Percentiles rank a stretch among this genome's conserved stretches.
These are phyloP conservation scores for Trichoderma sp. DNA, from an alignment of 2,329 filamentous ascomycete genomes.

Conservation along the genomic window DNA sequence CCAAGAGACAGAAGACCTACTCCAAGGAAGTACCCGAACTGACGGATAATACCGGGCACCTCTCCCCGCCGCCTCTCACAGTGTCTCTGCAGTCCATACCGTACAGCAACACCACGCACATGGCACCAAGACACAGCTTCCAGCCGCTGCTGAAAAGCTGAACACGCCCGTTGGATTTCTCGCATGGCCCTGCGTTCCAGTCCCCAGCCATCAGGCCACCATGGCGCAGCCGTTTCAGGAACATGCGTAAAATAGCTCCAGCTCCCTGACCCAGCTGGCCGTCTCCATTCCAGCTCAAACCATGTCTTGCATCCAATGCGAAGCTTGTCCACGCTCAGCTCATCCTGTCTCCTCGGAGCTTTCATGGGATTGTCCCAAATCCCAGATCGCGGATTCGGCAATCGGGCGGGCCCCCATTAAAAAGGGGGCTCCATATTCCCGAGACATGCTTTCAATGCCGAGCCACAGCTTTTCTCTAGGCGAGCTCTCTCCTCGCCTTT, in stretches of 20 bases:
- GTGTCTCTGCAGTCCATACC: not conserved
- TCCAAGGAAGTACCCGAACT: not conserved
- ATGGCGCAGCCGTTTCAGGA: not conserved
- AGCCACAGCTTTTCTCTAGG: not conserved
- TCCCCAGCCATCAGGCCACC: not conserved
- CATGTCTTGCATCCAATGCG: conserved; percentile 1
- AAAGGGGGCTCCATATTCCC: conserved; percentile 9
- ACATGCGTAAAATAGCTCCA: not conserved
- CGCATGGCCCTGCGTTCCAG: not conserved
- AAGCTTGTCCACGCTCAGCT: not conserved
- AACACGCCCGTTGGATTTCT: not conserved
- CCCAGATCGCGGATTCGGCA: conserved; percentile 17
- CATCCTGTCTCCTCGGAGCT: not conserved
- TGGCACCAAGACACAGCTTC: not conserved
- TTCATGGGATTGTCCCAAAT: conserved; percentile 5
- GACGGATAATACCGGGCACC: not conserved
- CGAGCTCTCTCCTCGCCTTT: not conserved
- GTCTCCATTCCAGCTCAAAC: not conserved
- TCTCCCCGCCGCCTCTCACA: not conserved
- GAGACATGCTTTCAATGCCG: conserved; percentile 9
- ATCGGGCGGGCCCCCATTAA: conserved; percentile 4
- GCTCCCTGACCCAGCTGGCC: not conserved
- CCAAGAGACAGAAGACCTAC: not conserved
- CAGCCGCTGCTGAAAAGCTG: not conserved
- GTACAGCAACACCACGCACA: not conserved